Evolutionary conservation across 2,329 filamentous ascomycete species (phyloP), one percentile per base, ranked within the genome.

Genomic region (Verticillium dahliae): DNA sequence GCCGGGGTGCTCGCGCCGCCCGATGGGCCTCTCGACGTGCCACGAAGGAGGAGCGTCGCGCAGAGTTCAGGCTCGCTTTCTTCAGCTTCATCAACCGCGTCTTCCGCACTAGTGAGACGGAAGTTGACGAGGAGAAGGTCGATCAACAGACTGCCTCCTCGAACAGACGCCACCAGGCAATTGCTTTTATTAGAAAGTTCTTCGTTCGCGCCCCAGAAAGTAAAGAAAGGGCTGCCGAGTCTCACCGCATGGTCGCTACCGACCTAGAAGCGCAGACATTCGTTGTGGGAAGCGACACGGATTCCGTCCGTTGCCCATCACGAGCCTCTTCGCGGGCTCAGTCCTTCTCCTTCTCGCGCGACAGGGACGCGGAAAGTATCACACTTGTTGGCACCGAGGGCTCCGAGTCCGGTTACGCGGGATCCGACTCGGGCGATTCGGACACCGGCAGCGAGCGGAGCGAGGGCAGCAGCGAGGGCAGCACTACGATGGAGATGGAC

Each of bases 401-500:
- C 31, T 50, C 33, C 6, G 45, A 59, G 18, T 56, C 54, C 14
- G 54, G 54, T 31, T 34, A 35, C 13, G 54, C 27, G 11, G 27
- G 27, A 14, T 56, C 27, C 54, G 54, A 56, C 14, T 33, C 27
- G 27, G 54, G 54, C 15, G 54, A 56, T 14, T 33, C 27, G 13
- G 54, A 34, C 18, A 22, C 52, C 18, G 52, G 15, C 22, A 34
- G 31, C 52, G 52, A 55, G 18, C 27, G 57, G 11, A 18, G 57
- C 27, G 22, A 52, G 14, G 37, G 56, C 14, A 58, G 56, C 11
- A 58, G 56, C 18, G 35, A 41, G 4, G 38, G 35, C 13, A 41
- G 58, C 33, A 55, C 58, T 15, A 59, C 58, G 14, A 59, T 59
- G 58, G 58, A 59, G 58, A 54, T 59, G 58, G 58, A 59, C 45